These are phyloP conservation scores for Nicotiana benthamiana DNA, from an alignment of 257 asterid genomes.

Conservation along the genomic window DNA sequence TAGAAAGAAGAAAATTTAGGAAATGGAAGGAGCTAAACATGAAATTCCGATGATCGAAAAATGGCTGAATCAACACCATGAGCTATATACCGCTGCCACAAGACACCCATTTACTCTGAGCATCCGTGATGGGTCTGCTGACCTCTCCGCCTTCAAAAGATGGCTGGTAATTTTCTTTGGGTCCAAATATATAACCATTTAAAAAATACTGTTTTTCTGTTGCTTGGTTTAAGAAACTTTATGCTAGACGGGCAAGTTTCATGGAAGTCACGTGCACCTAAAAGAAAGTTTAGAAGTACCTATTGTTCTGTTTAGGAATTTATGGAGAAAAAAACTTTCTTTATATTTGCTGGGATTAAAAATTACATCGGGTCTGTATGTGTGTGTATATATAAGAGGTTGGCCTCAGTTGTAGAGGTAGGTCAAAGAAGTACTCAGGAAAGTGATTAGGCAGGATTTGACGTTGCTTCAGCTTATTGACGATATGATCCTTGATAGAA, in stretches of 20 bases:
- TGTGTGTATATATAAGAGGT: too few relatives aligned
- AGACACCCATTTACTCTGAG: conserved; percentile 68
- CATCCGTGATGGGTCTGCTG: conserved; percentile 71
- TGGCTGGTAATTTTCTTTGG: conserved; percentile 56
- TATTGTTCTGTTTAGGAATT: neutral
- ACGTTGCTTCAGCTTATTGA: too few relatives aligned
- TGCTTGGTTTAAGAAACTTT: neutral
- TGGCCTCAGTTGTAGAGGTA: too few relatives aligned
- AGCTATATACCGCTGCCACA: conserved; percentile 44
- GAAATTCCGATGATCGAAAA: conserved; percentile 17
- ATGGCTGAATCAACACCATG: conserved; percentile 55
- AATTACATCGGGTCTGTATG: neutral
- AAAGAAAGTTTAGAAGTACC: too few relatives aligned
- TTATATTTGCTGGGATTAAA: neutral
- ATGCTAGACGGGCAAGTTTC: neutral
- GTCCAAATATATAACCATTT: neutral
- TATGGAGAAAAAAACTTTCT: neutral
- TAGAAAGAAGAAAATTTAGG: neutral
- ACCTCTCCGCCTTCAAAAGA: conserved; percentile 54
- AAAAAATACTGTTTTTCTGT: neutral
- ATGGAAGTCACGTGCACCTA: too few relatives aligned
- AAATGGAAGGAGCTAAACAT: neutral
- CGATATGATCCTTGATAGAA: too few relatives aligned
- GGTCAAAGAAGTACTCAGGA: too few relatives aligned
- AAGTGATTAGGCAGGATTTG: too few relatives aligned